Percentiles rank a stretch among this genome's conserved stretches.
phyloP scores from a whole-genome alignment of 495 filamentous ascomycete genomes.

The Letharia columbiana region DNA sequence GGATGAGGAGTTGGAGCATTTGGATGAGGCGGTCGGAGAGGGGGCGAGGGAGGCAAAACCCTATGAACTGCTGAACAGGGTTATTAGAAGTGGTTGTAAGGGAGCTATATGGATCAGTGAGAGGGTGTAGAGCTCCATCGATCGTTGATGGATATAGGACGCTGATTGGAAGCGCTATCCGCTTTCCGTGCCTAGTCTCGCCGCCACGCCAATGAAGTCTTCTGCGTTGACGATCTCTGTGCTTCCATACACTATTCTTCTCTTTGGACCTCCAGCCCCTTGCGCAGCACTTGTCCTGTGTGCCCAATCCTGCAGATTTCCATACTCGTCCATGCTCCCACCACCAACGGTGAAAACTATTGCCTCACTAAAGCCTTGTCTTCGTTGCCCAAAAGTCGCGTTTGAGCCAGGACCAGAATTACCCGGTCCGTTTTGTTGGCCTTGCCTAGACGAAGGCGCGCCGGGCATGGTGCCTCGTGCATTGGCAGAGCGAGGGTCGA shows the following conservation, averaged over 20 bases:
- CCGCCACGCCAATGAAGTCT: conserved; percentile 76
- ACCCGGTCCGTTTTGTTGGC: conserved; percentile 36
- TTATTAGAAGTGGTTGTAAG: conserved; percentile 80
- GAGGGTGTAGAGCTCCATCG: conserved; percentile 45
- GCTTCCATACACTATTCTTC: conserved; percentile 88
- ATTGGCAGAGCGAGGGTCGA: conserved; percentile 87
- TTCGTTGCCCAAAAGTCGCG: conserved; percentile 85
- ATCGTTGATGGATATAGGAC: background rate
- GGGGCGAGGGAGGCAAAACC: conserved; percentile 82
- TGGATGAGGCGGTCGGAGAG: conserved; percentile 89
- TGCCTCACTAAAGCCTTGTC: conserved; percentile 91
- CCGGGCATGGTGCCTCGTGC: conserved; percentile 86
- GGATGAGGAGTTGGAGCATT: conserved; percentile 93
- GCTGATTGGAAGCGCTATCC: conserved; percentile 11
- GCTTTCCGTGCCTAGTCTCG: conserved; percentile 64
- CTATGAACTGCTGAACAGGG: conserved; percentile 79
- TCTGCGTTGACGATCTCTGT: conserved; percentile 88
- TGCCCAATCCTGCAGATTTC: conserved; percentile 95
- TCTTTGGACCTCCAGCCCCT: conserved; percentile 37
- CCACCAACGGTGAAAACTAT: conserved; percentile 96
- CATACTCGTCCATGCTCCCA: conserved; percentile 98
- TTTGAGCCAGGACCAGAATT: conserved; percentile 52
- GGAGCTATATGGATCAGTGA: conserved; percentile 92
- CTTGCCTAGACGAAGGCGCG: conserved; percentile 46
- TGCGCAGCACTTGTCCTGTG: conserved; percentile 52